Evolutionary conservation across 139 green algal species (phyloP), one percentile per base, ranked within the genome.

Genomic region (Asterochloris sp.): DNA sequence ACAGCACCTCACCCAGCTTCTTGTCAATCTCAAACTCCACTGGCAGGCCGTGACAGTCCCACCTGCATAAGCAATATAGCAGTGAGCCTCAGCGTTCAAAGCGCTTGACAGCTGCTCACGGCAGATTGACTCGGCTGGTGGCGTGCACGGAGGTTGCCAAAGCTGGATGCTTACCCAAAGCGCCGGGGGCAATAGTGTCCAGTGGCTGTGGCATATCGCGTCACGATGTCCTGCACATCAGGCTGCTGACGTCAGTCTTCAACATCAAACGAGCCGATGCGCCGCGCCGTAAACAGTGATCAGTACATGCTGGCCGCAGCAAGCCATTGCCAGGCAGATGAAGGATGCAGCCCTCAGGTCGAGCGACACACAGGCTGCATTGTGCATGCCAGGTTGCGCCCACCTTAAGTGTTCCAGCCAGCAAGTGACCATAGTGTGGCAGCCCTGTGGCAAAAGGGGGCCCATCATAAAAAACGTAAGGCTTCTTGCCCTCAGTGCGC

Each of bases 11-110:
- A 96, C 95, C 90, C 10, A 99, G 93, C 86, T 96, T 96, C 91
- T 99, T 98, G 89, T 99, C 96, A 74, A 99, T 99, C 85, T 99
- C 97, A 73, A 98, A 97, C 87, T 99, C 97, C 28, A 99, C 97
- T 12, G 97, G 97, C 80, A 99, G 91, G 28, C 97, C 97, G 85
- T 99, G 97, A 89, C 97, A 99, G 84, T 99, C 97, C 97, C 97
- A 97, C 21, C 82, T 85, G 66, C 54, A 77, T 28, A 85, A 85
- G 78, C 89, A 92, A 24, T 67, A 0, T 62, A 38, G 66, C 13
- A 54, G 14, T 74, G 0, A 11, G 27, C 73, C 19, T 17, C 73
- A 78, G 24, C 26, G 2, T 23, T 1, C 8, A 60, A 47, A 78
- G 12, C 29, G 13, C 29, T 64, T 68, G 28, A 54, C 38, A 54